Evolutionary conservation across 306 rosid genomes (phyloP), one percentile per base, ranked within the genome.

Genomic region (Pachyrhizus erosus): DNA sequence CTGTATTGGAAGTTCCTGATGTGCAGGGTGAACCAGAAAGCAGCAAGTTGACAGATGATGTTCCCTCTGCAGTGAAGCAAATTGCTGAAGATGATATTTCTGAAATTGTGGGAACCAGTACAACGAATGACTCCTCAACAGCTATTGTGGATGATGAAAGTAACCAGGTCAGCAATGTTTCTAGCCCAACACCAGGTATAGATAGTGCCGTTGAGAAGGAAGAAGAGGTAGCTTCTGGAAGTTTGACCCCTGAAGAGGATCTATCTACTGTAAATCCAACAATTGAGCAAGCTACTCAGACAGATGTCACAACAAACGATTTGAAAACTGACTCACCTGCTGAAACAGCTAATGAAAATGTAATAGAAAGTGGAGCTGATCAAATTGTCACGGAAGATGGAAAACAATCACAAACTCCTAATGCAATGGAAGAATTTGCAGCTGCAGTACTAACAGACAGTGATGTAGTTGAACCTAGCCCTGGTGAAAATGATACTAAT

Each of bases 341-440:
- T 73, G 93, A 85, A 76, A 85, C 75, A 79, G 76, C 84, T 54
- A 73, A 52, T 43, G 89, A 82, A 82, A 86, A 80, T 78, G 76
- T 82, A 24, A 58, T 70, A 43, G 85, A 78, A 77, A 83, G 77
- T 80, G 86, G 73, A 76, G 84, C 69, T 77, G 89, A 85, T 78
- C 84, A 68, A 45, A 73, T 45, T 65, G 33, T 80, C 31, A 81
- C 42, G 2, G 88, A 86, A 79, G 92, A 84, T n/a, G 87, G 87
- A 58, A 76, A 72, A 37, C 83, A 85, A 70, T 55, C 82, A 61
- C 84, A 88, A 80, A 69, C 70, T 46, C 81, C 81, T 31, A 21
- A 77, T 76, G 79, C 75, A 65, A 88, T 74, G 75, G 87, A 86
- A 24, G 83, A 87, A 74, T 10, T 70, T 83, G 75, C 81, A 13